A percentile compares a stretch with the other conserved stretches of the same genome.
Evolutionary conservation across 371 early-diverging fungal species (phyloP).

Genomic region (Mucor mucedo): DNA sequence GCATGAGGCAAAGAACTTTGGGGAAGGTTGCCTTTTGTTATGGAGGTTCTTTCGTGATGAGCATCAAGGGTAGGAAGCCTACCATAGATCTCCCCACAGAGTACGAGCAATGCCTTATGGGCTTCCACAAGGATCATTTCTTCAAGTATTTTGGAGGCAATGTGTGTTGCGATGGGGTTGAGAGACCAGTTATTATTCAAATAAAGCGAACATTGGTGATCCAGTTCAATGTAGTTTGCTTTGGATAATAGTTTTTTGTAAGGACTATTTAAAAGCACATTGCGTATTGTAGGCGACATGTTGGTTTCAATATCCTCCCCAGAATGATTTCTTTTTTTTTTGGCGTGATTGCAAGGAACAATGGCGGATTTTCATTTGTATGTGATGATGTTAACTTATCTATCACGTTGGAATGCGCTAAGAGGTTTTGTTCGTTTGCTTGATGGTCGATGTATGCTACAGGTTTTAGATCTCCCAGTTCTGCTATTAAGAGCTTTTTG

Average conservation of each 20-base stretch:
- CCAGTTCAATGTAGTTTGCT: conserved; percentile 17
- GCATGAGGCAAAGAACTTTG: conserved; percentile 17
- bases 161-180: conserved; percentile 6
- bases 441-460: conserved; percentile 19
- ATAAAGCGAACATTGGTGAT: conserved; percentile 5
- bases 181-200: conserved; percentile 14
- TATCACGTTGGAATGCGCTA: conserved; percentile 22
- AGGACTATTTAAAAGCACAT: conserved; percentile 9
- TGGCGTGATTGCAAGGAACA: background rate
- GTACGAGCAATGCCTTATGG: conserved; percentile 8
- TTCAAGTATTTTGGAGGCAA: conserved; percentile 10
- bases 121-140: conserved; percentile 14
- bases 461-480: conserved; percentile 23
- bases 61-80: conserved; percentile 17
- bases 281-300: conserved; percentile 9
- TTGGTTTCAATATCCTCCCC: conserved; percentile 7
- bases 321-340: conserved; percentile 9
- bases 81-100: conserved; percentile 17
- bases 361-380: conserved; percentile 16
- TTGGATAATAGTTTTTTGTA: conserved; percentile 8
- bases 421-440: conserved; percentile 22
- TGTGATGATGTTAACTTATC: conserved; percentile 14
- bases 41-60: conserved; percentile 14
- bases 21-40: conserved; percentile 13
- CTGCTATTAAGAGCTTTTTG: conserved; percentile 21